Percentiles rank a stretch among this genome's conserved stretches.
phyloP scores from a whole-genome alignment of 495 filamentous ascomycete species.

The Aspergillus haitiensis region DNA sequence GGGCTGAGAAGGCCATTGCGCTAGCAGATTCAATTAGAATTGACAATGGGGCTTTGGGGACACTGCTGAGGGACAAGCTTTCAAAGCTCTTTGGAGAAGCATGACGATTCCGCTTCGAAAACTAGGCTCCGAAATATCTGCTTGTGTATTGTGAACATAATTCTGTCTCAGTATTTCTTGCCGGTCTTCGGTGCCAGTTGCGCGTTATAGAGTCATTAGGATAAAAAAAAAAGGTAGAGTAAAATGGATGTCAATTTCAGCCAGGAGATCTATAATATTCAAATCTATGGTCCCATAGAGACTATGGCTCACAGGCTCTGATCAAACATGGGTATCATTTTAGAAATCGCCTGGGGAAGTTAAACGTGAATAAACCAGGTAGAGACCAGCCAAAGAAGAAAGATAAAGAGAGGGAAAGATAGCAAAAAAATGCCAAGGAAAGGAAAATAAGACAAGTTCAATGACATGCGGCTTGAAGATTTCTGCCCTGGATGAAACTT shows the following conservation, averaged over 20 bases:
- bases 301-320: slow-evolving; percentile 2
- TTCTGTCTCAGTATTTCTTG: not conserved
- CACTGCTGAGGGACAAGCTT: slow-evolving; percentile 55
- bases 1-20: slow-evolving; percentile 65
- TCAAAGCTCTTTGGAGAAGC: slow-evolving; percentile 38
- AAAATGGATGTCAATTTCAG: not conserved
- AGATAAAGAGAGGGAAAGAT: slow-evolving; percentile 15
- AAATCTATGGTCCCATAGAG: slow-evolving; percentile 4
- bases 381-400: slow-evolving; percentile 11
- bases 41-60: slow-evolving; percentile 44
- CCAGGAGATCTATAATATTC: not conserved
- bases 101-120: not conserved
- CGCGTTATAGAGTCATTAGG: not conserved
- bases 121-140: not conserved
- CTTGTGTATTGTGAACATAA: not conserved
- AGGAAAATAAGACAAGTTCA: not conserved
- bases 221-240: not conserved
- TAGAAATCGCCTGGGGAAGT: slow-evolving; percentile 16
- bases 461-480: not conserved
- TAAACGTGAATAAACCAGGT: slow-evolving; percentile 6
- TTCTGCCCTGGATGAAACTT: too few relatives aligned
- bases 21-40: slow-evolving; percentile 58
- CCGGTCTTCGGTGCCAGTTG: too few relatives aligned
- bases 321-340: slow-evolving; percentile 42
- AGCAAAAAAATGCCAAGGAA: not conserved